Evolutionary conservation across 345 rosid species (phyloP), one percentile per base, ranked within the genome.

Genomic region (Aethionema arabicum): DNA sequence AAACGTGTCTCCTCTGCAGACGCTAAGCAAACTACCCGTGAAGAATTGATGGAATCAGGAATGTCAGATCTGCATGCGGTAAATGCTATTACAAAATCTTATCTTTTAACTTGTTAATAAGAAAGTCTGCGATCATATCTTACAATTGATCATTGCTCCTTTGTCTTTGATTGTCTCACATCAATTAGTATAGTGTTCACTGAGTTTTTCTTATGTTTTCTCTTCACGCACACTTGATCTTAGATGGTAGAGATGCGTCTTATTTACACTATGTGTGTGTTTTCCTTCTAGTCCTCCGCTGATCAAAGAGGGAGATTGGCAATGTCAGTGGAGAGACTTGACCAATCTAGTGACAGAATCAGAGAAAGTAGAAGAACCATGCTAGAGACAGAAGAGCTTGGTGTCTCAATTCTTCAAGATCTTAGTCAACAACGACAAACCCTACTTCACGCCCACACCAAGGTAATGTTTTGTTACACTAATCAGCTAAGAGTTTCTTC

Each of bases 341-440:
- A 85, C 67, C 87, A 82, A 33, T 80, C 96, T 15, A 78, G 91
- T 50, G 89, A 85, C 13, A 77, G 91, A 77, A 83, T 89, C 47
- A 85, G 77, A 71, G 91, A 92, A 63, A 81, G 96, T 67, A 87
- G 95, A 83, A 89, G 93, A 82, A 70, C 83, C 15, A 55, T 85
- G 72, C 81, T 92, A 65, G 98, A 92, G 78, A 89, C 96, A 31
- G 95, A 92, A 81, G 95, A 87, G 69, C 81, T 87, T 11, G 95
- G 93, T 52, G 82, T 83, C 65, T 85, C 95, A 12, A 84, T 89
- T 60, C 85, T 89, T 65, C 89, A 85, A 82, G 95, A 92, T 73
- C 71, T 89, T 69, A 84, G 85, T 67, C 96, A 89, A 67, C 98
- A 92, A 63, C 79, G 93, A 40, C 89, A 92, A 63, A 81, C 98